A percentile compares a stretch with the other conserved stretches of the same genome.
Evolutionary conservation across 1,284 basidiomycete genomes (phyloP).

Genomic region (Papiliotrema fonsecae): DNA sequence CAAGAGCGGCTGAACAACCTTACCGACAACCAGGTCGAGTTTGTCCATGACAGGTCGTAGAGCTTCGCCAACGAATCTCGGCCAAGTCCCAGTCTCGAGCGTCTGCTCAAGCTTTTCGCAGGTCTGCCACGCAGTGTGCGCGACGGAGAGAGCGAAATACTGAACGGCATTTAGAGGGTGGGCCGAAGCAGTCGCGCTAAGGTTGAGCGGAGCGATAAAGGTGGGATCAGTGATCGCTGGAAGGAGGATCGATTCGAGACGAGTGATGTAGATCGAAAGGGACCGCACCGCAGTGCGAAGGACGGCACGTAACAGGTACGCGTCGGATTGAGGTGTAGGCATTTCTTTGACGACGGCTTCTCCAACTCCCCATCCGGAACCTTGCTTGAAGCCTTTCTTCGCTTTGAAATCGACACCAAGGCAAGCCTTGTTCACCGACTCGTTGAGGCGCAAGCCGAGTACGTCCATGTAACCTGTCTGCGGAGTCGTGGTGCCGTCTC

Average conservation of each 20-base stretch:
- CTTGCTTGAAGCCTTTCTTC: conserved; percentile 44
- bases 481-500: conserved; percentile 9
- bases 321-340: conserved; percentile 39
- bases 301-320: conserved; percentile 47
- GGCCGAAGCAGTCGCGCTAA: conserved; percentile 17
- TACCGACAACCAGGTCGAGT: conserved; percentile 51
- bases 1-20: conserved; percentile 46
- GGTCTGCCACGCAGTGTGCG: conserved; percentile 48
- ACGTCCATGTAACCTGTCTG: conserved; percentile 45
- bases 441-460: conserved; percentile 45
- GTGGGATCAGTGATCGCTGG: conserved; percentile 44
- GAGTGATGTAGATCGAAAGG: conserved; percentile 46
- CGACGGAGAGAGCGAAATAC: conserved; percentile 43
- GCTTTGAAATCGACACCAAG: conserved; percentile 44
- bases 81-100: conserved; percentile 43
- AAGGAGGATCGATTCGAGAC: conserved; percentile 47
- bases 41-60: conserved; percentile 56
- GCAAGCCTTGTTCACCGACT: conserved; percentile 46
- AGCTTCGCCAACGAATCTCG: conserved; percentile 53
- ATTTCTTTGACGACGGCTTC: conserved; percentile 44
- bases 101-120: conserved; percentile 47
- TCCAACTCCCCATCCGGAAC: conserved; percentile 43
- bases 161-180: conserved; percentile 46
- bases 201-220: conserved; percentile 37
- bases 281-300: conserved; percentile 44